Conservation (phyloP, 805 yeast genomes). For the Zygosaccharomyces pseudorouxii region DNA sequence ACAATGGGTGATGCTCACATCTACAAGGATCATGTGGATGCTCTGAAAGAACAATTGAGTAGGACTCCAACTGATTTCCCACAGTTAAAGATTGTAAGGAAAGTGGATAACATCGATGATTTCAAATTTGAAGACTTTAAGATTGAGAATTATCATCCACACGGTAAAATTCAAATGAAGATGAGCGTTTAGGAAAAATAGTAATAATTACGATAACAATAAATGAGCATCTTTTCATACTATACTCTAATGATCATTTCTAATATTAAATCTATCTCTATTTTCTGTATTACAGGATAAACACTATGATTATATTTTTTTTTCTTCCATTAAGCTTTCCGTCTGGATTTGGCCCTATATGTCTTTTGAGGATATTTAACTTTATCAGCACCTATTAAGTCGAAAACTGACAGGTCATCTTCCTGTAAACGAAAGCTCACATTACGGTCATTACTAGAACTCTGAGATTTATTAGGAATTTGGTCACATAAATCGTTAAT, state of each 20-base stretch:
- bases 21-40: slow-evolving; percentile 88
- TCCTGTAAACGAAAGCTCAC: slow-evolving; percentile 29
- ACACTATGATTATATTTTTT: slow-evolving; percentile 3
- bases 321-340: neutral
- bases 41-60: slow-evolving; percentile 70
- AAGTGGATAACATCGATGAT: slow-evolving; percentile 73
- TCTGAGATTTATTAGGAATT: slow-evolving; percentile 8
- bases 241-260: neutral
- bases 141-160: slow-evolving; percentile 73
- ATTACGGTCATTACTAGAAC: slow-evolving; percentile 7
- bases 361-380: slow-evolving; percentile 23
- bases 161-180: slow-evolving; percentile 83
- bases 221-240: no score
- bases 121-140: slow-evolving; percentile 86
- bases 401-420: slow-evolving; percentile 40
- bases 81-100: slow-evolving; percentile 61
- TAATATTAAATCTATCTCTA: neutral
- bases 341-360: slow-evolving; percentile 21
- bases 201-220: neutral
- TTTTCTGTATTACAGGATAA: neutral
- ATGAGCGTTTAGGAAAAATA: slow-evolving; percentile 73
- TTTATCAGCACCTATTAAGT: slow-evolving; percentile 34
- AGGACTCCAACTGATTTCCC: slow-evolving; percentile 83
- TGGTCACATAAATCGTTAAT: slow-evolving; percentile 28
- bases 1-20: slow-evolving; percentile 97